Evolutionary conservation across 768 basidiomycete genomes (phyloP), one percentile per base, ranked within the genome.

Genomic region (Leccinum truebloodii): DNA sequence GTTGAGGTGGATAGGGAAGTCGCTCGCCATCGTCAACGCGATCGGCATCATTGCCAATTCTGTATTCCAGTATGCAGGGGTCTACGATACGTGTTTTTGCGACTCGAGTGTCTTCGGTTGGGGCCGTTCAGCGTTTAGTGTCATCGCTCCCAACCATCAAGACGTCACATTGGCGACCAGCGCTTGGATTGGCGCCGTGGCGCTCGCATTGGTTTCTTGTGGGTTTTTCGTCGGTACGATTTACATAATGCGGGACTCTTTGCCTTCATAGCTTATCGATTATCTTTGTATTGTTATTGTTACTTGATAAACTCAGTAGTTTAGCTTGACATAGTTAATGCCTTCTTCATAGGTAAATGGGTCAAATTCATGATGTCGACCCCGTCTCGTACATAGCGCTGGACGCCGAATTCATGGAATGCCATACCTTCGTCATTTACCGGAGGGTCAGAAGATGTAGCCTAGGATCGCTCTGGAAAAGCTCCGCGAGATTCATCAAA

Each of bases 151-250:
- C 1, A 3, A 1, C 3, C 0, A 6, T 1, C 57, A 51, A 5
- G 78, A 78, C 46, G 24, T 76, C 8, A 26, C 41, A 7, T 34
- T 57, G 48, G 74, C 75, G 64, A 69, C 57, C 41, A 37, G n/a
- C 0, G 75, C 75, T 13, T 80, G 80, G 79, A 70, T 74, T 50
- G 76, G 78, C 0, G 79, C 72, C 1, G 69, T 77, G 0, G 63
- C 58, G 9, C 65, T 80, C 3, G 71, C 73, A 3, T 60, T 68
- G 35, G 53, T 54, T 1, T 66, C 57, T 58, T 73, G 71, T 3
- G 12, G 52, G 0, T 24, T 69, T 30, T 78, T 74, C 32, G 65
- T 75, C 1, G 63, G 66, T 2, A 65, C 67, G 56, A 67, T 78
- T 1, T 71, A 69, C 53, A 60, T 77, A 14, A 39, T 71, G 12